Conservation (phyloP, 1,284 basidiomycete species). For the Anthracocystis setariae region DNA sequence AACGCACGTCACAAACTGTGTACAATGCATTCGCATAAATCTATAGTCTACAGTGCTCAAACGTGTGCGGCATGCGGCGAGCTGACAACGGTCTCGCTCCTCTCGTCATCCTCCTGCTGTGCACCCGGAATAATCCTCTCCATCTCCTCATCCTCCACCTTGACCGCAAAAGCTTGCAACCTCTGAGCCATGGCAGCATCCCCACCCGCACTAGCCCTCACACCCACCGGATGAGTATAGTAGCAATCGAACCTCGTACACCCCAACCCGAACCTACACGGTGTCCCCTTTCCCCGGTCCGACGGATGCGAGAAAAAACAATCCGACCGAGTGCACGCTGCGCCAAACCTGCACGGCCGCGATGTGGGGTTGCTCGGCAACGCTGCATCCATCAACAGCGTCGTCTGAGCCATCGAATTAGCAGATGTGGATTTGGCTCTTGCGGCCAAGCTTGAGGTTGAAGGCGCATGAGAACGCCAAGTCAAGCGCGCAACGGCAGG, state of each 20-base stretch:
- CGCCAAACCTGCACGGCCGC: constrained; percentile 49
- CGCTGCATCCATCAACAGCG: constrained; percentile 25
- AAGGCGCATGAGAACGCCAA: constrained; percentile 2
- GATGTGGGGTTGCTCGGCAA: constrained; percentile 13
- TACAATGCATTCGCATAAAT: too few relatives aligned
- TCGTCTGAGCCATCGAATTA: background rate
- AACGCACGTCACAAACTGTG: too few relatives aligned
- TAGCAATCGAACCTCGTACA: constrained; percentile 44
- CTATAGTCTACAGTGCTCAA: too few relatives aligned
- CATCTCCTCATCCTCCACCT: constrained; percentile 21
- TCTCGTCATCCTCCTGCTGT: background rate
- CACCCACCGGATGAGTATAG: constrained; percentile 34
- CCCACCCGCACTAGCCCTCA: background rate
- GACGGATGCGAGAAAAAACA: constrained; percentile 56
- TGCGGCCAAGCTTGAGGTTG: background rate
- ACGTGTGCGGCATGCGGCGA: too few relatives aligned
- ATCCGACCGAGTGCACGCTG: constrained; percentile 45
- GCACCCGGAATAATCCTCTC: constrained; percentile 23
- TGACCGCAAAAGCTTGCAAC: constrained; percentile 15
- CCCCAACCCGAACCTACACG: constrained; percentile 44
- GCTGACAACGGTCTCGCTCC: background rate
- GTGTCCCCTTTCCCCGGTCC: background rate
- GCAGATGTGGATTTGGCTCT: background rate
- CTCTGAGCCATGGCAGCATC: constrained; percentile 8
- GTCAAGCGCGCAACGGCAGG: constrained; percentile 45